Base-by-base conservation (phyloP, 2,329 filamentous ascomycete species). In the Leptosphaerulina australis region DNA sequence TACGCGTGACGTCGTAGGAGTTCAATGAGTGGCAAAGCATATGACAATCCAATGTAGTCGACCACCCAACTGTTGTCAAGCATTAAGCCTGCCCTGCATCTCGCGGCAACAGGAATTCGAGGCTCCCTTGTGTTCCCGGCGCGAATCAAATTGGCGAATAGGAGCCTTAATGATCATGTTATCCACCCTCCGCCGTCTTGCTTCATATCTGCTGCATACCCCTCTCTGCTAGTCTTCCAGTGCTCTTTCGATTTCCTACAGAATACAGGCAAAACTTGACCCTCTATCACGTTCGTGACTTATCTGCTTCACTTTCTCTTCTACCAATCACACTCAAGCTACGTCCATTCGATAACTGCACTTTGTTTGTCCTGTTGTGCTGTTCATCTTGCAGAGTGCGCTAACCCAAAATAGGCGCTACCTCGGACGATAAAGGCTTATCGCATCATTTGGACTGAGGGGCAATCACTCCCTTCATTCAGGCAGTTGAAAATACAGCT, bases 361-460 rank as follows among this genome's bases (percentile, higher is more conserved):
- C 14, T 17, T 26, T 34, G 22, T 21, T 24, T 31, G 50, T 39
- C n/a, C 8, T 57, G 50, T 39, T 55, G 46, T 40, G 30, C 44
- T 17, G 31, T 29, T 47, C 35, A 14, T 20, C 29, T 44, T 43
- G 41, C 60, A 54, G 58, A 57, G 41, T 44, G 50, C 55, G 34
- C 25, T 39, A 11, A n/a, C 40, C 44, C 55, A 60, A 50, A 55
- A 36, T 46, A 49, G 53, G 55, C 60, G 65, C 63, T 59, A 64
- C 67, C 63, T 65, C 64, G 66, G 67, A 55, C 58, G 53, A 62
- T 66, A 62, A 52, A 64, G 57, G 64, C 68, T 69, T 70, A 69
- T 71, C 67, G 65, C 58, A 60, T 51, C 34, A 26, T 43, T 36
- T 30, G 21, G 44, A 62, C 52, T 59, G 62, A 62, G 58, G 63